phyloP scores from a whole-genome alignment of 2,329 filamentous ascomycete genomes.

The Graphilbum fragrans region DNA sequence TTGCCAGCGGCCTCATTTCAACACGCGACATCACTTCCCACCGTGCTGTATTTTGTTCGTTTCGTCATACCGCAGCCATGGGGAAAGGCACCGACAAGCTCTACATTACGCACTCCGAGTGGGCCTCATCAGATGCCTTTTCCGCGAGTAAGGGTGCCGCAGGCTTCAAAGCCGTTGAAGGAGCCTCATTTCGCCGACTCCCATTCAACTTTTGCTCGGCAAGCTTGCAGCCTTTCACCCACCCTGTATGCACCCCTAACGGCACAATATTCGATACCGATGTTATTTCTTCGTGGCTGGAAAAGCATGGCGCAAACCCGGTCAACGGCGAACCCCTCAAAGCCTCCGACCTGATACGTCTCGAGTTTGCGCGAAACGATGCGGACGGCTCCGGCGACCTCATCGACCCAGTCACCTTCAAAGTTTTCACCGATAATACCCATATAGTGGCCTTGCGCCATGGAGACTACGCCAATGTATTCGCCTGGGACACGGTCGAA shows the following conservation, averaged over 20 bases:
- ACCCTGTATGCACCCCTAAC: constrained; percentile 79
- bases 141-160: constrained; percentile 59
- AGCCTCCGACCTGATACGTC: constrained; percentile 72
- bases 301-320: constrained; percentile 86
- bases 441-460: constrained; percentile 82
- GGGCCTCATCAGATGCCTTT: constrained; percentile 83
- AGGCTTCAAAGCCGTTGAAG: constrained; percentile 25
- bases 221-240: constrained; percentile 86
- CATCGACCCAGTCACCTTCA: constrained; percentile 93
- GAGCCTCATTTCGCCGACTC: constrained; percentile 60
- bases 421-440: constrained; percentile 95
- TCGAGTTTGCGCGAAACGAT: constrained; percentile 87
- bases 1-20: background rate
- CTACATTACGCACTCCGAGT: constrained; percentile 91
- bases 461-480: constrained; percentile 82
- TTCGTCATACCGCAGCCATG: constrained; percentile 18
- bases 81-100: constrained; percentile 45
- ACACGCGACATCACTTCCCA: no score
- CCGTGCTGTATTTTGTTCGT: background rate
- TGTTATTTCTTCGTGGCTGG: constrained; percentile 87
- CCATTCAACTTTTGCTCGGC: constrained; percentile 98
- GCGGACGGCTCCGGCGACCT: constrained; percentile 65
- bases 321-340: constrained; percentile 71
- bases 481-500: constrained; percentile 91
- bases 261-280: constrained; percentile 93